Base-by-base conservation (phyloP, 768 basidiomycete species). In the Russula lepida region DNA sequence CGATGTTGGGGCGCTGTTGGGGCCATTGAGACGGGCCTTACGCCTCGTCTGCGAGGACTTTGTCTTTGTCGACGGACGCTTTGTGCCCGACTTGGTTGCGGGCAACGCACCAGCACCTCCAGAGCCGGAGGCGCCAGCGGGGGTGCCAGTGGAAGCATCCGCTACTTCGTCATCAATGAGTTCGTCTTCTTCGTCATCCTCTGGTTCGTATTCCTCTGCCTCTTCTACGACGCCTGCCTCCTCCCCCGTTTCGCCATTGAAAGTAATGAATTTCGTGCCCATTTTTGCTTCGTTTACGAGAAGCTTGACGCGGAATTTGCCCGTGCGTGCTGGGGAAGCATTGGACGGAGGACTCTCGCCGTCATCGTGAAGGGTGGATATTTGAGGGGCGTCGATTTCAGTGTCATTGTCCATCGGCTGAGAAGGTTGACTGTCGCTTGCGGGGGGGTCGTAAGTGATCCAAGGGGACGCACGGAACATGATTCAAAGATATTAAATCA, bases 381-480 rank as follows among this genome's bases (percentile, higher is more conserved):
- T 91, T 66, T 84, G 84, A 39, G 89, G 89, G 35, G 89, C 86
- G 41, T 90, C 89, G 86, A 90, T 89, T 46, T 78, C 76, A n/a
- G 77, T 68, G 58, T 79, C 77, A 51, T 77, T 74, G 60, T 76
- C 72, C 74, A 76, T 55, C 19, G 59, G 56, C 30, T 55, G 63
- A 53, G 63, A 28, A 19, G 55, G 46, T 19, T 56, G 39, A 17
- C 27, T 58, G 21, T 54, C 59, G 51, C 56, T 47, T 54, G 47
- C 39, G 15, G 65, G 64, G n/a, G 59, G 56, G 51, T 56, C 77
- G 75, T 83, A 83, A 58, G 75, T 71, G 62, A 83, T 80, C 82
- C 83, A 84, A 66, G 83, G 82, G 66, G 83, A 82, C 67, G 78
- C 83, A 63, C 82, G 81, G 75, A 84, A 84, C 74, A 76, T 79